These are phyloP conservation scores for Sporisorium reilianum DNA, from an alignment of 1,284 basidiomycete species.

Conservation along the genomic window DNA sequence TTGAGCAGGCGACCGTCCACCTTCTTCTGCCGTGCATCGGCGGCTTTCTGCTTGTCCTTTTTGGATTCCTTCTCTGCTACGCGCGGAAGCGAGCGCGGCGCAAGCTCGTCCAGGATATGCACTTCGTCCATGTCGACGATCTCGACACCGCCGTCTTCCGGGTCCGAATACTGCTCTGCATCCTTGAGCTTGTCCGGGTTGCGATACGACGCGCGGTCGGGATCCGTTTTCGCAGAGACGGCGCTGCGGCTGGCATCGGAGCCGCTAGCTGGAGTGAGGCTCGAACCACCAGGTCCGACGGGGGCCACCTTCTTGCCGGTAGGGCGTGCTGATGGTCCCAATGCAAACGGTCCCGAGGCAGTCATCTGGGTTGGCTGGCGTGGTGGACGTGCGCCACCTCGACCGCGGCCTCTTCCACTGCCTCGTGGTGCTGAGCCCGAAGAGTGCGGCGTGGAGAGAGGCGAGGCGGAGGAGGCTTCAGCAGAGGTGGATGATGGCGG, in stretches of 20 bases:
- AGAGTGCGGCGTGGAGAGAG: constrained; percentile 11
- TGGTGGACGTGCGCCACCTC: constrained; percentile 46
- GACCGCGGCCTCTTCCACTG: constrained; percentile 44
- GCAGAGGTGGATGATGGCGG: constrained; percentile 18
- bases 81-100: constrained; percentile 81
- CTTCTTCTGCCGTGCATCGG: constrained; percentile 64
- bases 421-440: constrained; percentile 36
- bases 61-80: constrained; percentile 63
- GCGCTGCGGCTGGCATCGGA: constrained; percentile 11
- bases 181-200: constrained; percentile 55
- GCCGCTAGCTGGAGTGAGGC: constrained; percentile 21
- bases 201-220: constrained; percentile 41
- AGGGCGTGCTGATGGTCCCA: constrained; percentile 78
- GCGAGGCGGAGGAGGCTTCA: constrained; percentile 23
- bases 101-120: constrained; percentile 84
- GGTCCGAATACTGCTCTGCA: constrained; percentile 50
- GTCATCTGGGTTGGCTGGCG: constrained; percentile 77
- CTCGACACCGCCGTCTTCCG: constrained; percentile 54
- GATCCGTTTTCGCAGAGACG: constrained; percentile 33
- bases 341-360: constrained; percentile 89
- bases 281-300: constrained; percentile 38
- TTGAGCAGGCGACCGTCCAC: constrained; percentile 69
- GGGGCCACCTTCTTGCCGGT: constrained; percentile 53
- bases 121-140: constrained; percentile 84
- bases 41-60: constrained; percentile 69